Conservation (phyloP, 1,139 yeast genomes). For the Tardiomyces depauwii region DNA sequence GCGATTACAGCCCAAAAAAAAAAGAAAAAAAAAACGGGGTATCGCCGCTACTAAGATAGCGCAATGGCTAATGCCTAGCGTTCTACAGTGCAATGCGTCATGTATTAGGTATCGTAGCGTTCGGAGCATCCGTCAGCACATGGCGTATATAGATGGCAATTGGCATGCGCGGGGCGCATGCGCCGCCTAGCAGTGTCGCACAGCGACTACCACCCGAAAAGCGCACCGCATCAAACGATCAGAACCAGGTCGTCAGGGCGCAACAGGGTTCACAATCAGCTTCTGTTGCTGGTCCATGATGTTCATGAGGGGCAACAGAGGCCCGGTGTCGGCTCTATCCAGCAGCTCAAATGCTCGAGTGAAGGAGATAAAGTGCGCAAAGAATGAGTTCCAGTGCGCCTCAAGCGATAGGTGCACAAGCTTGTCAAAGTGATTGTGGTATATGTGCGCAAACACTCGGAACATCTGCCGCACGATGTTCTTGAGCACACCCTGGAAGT, state of each 20-base stretch:
- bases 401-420: slow-evolving; percentile 81
- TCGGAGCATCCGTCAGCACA: too few relatives aligned
- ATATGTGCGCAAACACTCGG: slow-evolving; percentile 91
- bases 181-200: too few relatives aligned
- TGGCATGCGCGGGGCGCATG: too few relatives aligned
- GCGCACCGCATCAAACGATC: background rate
- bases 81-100: too few relatives aligned
- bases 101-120: too few relatives aligned
- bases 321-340: slow-evolving; percentile 70
- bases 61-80: too few relatives aligned
- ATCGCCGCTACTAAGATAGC: too few relatives aligned
- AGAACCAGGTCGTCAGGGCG: background rate
- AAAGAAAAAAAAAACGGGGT: too few relatives aligned
- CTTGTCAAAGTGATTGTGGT: slow-evolving; percentile 88
- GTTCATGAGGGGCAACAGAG: slow-evolving; percentile 65
- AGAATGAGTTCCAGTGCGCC: slow-evolving; percentile 97
- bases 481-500: slow-evolving; percentile 69
- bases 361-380: slow-evolving; percentile 89
- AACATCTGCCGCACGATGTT: slow-evolving; percentile 88
- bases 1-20: too few relatives aligned
- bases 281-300: slow-evolving; percentile 80
- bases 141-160: too few relatives aligned
- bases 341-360: slow-evolving; percentile 73
- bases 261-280: slow-evolving; percentile 24
- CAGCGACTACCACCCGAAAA: too few relatives aligned